These are phyloP conservation scores for Blastobotrys robertii DNA, from an alignment of 805 yeast species.

Conservation along the genomic window DNA sequence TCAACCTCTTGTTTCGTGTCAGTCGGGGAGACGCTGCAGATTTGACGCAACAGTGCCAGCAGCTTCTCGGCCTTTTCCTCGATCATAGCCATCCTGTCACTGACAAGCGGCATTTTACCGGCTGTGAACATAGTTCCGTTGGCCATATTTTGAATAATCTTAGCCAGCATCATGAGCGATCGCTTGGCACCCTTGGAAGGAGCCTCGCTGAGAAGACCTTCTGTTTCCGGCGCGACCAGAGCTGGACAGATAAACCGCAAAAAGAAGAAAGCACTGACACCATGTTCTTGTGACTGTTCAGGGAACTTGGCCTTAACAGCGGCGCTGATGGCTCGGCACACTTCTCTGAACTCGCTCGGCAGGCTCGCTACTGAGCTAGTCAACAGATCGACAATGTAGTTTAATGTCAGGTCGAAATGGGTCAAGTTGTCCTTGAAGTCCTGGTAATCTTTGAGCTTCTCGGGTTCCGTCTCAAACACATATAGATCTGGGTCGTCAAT, in stretches of 20 bases:
- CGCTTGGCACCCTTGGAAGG: conserved; percentile 15
- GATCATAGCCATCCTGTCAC: conserved; percentile 2
- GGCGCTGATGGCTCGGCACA: conserved; percentile 51
- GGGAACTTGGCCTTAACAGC: conserved; percentile 51
- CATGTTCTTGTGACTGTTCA: conserved; percentile 51
- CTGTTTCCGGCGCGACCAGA: conserved; percentile 65
- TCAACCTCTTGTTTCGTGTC: not conserved
- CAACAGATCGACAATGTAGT: conserved; percentile 45
- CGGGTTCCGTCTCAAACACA: conserved; percentile 45
- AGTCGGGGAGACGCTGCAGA: not conserved
- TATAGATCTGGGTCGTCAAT: conserved; percentile 36
- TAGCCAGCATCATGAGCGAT: conserved; percentile 20
- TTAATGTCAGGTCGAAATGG: conserved; percentile 47
- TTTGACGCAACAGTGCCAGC: conserved; percentile 3
- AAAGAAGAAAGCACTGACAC: conserved; percentile 77
- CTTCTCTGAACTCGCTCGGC: conserved; percentile 52
- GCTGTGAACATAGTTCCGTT: conserved; percentile 7
- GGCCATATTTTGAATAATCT: conserved; percentile 24
- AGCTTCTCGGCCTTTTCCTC: conserved; percentile 5
- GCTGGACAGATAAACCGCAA: conserved; percentile 73
- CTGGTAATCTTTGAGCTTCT: conserved; percentile 34
- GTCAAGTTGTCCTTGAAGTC: conserved; percentile 31
- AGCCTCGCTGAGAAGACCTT: conserved; percentile 16
- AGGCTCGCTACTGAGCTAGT: conserved; percentile 39
- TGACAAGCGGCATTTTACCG: not conserved